Evolutionary conservation across 345 rosid genomes (phyloP).

Genomic region (Eutrema heterophyllum): DNA sequence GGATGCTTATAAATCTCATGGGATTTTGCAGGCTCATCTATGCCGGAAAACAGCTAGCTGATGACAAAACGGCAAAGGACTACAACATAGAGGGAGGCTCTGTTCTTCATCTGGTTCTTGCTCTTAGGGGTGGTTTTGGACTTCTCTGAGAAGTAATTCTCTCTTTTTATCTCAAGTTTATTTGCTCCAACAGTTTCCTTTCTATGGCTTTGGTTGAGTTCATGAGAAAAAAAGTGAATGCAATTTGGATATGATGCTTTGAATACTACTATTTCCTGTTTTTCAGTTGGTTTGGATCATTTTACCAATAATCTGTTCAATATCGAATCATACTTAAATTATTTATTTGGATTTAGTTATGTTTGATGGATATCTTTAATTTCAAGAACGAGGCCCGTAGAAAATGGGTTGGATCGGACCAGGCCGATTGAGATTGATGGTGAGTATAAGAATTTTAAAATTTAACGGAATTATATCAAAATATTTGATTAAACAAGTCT

Average conservation of each 20-base stretch:
- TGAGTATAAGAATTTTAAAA: not conserved
- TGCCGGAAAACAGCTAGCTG: constrained; percentile 90
- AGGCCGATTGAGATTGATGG: not conserved
- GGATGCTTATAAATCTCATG: not conserved
- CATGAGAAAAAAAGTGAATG: not conserved
- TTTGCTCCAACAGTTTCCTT: not conserved
- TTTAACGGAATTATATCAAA: not conserved
- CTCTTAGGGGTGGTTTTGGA: constrained; percentile 73
- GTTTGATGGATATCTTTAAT: not conserved
- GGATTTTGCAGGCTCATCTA: constrained; percentile 60
- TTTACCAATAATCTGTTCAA: constrained; percentile 16
- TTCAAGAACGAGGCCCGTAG: not conserved
- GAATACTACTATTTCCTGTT: not conserved
- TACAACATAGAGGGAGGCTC: constrained; percentile 94
- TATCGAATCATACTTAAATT: not conserved
- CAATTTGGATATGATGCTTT: constrained; percentile 14
- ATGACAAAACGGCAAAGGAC: constrained; percentile 86
- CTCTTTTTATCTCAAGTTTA: not conserved
- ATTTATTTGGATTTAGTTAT: not conserved
- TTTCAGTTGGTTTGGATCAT: not conserved
- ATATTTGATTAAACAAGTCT: no score
- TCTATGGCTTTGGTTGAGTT: not conserved
- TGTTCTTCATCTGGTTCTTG: constrained; percentile 96
- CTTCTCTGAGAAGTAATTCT: not conserved
- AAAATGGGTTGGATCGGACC: not conserved